These are phyloP conservation scores for Aspergillus neotritici DNA, from an alignment of 2,329 filamentous ascomycete genomes.

Conservation along the genomic window DNA sequence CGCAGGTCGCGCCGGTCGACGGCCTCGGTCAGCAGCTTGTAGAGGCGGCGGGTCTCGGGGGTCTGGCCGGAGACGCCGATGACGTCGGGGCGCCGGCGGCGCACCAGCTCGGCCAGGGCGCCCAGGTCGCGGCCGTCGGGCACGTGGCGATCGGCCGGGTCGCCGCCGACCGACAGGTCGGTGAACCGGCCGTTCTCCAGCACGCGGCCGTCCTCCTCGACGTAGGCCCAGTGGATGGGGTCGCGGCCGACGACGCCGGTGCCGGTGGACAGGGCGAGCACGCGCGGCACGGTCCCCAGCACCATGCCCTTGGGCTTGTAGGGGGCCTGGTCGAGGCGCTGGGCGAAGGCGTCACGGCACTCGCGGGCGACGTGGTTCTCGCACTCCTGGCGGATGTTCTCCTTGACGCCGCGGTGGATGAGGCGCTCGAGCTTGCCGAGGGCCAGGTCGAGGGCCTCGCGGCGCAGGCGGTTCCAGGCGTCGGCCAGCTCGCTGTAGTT, in stretches of 20 bases:
- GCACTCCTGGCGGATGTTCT: conserved; percentile 86
- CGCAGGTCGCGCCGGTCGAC: conserved; percentile 71
- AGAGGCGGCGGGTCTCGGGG: conserved; percentile 76
- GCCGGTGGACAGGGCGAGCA: conserved; percentile 82
- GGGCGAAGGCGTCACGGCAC: conserved; percentile 82
- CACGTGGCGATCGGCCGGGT: conserved; percentile 55
- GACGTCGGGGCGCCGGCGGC: conserved; percentile 78
- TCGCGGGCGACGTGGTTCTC: conserved; percentile 85
- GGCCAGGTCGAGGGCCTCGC: conserved; percentile 75
- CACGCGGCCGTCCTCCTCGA: conserved; percentile 86
- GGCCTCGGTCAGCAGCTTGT: conserved; percentile 73
- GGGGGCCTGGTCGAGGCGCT: conserved; percentile 88
- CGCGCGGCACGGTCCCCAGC: conserved; percentile 78
- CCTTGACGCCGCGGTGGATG: conserved; percentile 88
- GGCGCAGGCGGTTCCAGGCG: conserved; percentile 85
- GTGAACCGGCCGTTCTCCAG: conserved; percentile 82
- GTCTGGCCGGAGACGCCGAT: conserved; percentile 85
- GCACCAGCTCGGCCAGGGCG: conserved; percentile 71
- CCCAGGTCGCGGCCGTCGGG: conserved; percentile 60
- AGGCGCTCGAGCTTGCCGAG: conserved; percentile 75
- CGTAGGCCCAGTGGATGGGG: conserved; percentile 82
- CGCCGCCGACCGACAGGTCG: conserved; percentile 63
- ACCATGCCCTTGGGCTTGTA: conserved; percentile 93
- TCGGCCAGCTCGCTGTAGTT: conserved; percentile 93
- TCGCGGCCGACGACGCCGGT: conserved; percentile 68